Evolutionary conservation across 495 filamentous ascomycete genomes (phyloP).

Genomic region (Talaromyces ruber): DNA sequence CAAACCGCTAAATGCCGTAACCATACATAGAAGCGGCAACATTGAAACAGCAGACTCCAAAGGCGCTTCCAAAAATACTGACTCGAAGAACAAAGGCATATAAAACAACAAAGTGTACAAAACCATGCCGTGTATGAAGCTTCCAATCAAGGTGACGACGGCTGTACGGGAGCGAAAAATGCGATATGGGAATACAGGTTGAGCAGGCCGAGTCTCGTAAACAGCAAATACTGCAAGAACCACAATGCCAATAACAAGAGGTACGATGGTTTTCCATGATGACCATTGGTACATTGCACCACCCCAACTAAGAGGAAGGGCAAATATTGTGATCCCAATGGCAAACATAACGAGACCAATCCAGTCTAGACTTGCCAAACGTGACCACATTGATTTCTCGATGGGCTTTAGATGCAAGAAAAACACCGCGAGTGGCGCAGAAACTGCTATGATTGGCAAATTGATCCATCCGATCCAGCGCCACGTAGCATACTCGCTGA

Average conservation of each 20-base stretch:
- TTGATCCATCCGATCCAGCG: slow-evolving; percentile 65
- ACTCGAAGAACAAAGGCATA: slow-evolving; percentile 40
- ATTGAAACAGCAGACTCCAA: slow-evolving; percentile 25
- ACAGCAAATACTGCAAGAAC: not conserved
- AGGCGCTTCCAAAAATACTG: slow-evolving; percentile 18
- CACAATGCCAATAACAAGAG: not conserved
- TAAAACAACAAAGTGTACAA: slow-evolving; percentile 26
- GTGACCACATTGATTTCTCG: slow-evolving; percentile 3
- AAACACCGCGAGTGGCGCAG: slow-evolving; percentile 39
- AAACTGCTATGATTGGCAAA: slow-evolving; percentile 41
- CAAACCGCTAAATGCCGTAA: slow-evolving; percentile 21
- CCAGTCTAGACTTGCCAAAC: slow-evolving; percentile 42
- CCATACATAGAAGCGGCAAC: slow-evolving; percentile 22
- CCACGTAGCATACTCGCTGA: slow-evolving; percentile 33
- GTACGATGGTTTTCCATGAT: slow-evolving; percentile 40
- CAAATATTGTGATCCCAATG: slow-evolving; percentile 28
- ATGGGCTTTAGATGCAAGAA: slow-evolving; percentile 33
- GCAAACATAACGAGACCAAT: slow-evolving; percentile 45
- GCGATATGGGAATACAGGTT: not conserved
- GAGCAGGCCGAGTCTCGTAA: not conserved
- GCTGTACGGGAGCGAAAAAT: slow-evolving; percentile 5
- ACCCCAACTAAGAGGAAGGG: slow-evolving; percentile 47
- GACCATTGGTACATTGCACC: slow-evolving; percentile 46
- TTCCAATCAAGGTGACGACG: not conserved
- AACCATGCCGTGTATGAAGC: slow-evolving; percentile 12